Evolutionary conservation across 163 green algal species (phyloP), one percentile per base, ranked within the genome.

Genomic region (Trebouxiophyceae sp.): DNA sequence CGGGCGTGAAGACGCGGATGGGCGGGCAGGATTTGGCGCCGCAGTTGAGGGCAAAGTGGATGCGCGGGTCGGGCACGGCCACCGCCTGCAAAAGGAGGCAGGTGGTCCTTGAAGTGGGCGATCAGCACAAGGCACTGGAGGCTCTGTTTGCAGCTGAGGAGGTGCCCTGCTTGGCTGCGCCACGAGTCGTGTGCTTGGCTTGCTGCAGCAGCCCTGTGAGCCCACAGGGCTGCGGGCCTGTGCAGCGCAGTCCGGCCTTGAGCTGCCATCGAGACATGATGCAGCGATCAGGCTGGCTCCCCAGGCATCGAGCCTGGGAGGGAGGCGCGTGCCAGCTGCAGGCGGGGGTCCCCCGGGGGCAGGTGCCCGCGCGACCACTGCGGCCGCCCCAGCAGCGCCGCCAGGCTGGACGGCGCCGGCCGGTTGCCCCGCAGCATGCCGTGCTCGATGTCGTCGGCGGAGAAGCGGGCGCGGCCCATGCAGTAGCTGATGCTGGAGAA

Each of bases 11-110:
- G 6, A 95, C 72, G 55, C 83, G 84, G 78, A 97, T 95, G 67
- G 92, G 87, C 22, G 92, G 93, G 76, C 93, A 97, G 26, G 75
- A 90, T 69, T 87, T 88, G 45, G 91, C 89, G 39, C 93, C 93
- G 66, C 92, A 97, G 67, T 95, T 87, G 31, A 97, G 86, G 32
- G 88, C 90, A 82, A 97, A 97, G 81, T 98, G 92, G 56, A 98
- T 95, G 44, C 92, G 83, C 2, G 88, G 76, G 68, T 98, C 92
- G 28, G 88, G 3, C 8, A 79, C 75, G 1, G 54, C 12, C 22
- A 84, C 69, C 45, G 71, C 63, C 77, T 78, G 73, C 46, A 54
- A n/a, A n/a, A n/a, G n/a, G n/a, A n/a, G n/a, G n/a, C n/a, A n/a
- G n/a, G n/a, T n/a, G n/a, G n/a, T n/a, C n/a, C n/a, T n/a, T n/a